A percentile compares a stretch with the other conserved stretches of the same genome.
Conservation (phyloP, 768 basidiomycete species). For the Nidularia pulvinata region DNA sequence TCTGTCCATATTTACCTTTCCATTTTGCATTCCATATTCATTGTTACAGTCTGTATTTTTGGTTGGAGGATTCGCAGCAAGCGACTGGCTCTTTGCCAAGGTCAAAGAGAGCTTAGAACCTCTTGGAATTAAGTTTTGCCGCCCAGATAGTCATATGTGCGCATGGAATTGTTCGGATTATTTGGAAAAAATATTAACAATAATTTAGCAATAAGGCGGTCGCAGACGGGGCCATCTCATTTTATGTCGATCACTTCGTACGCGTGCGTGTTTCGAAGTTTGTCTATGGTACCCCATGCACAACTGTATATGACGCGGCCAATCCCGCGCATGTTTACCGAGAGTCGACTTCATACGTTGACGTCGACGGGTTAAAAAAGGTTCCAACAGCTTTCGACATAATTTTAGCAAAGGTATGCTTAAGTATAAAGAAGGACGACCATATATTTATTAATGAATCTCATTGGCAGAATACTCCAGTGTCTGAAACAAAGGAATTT, state of each 20-base stretch:
- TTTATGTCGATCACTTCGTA: conserved; percentile 47
- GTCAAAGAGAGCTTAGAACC: conserved; percentile 35
- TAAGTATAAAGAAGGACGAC: neutral
- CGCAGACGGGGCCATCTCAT: conserved; percentile 45
- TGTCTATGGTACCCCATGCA: conserved; percentile 46
- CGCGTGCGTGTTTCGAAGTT: conserved; percentile 42
- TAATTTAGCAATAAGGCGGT: conserved; percentile 41
- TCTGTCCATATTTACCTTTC: no score
- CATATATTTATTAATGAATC: neutral
- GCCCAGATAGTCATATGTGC: conserved; percentile 56
- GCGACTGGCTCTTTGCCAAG: conserved; percentile 48
- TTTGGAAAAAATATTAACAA: neutral
- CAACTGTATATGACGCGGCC: conserved; percentile 25
- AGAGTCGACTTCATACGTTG: neutral
- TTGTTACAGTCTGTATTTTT: conserved; percentile 37
- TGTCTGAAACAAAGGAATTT: conserved; percentile 44
- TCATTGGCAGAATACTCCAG: conserved; percentile 36
- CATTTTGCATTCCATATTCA: no score
- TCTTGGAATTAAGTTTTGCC: conserved; percentile 37
- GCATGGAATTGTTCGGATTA: conserved; percentile 8
- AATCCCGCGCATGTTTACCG: conserved; percentile 40
- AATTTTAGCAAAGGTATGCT: conserved; percentile 40
- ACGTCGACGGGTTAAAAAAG: neutral
- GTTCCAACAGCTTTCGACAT: conserved; percentile 38
- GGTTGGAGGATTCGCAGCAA: conserved; percentile 61